These are phyloP conservation scores for Exophiala viscosa DNA, from an alignment of 2,329 filamentous ascomycete species.

Conservation along the genomic window DNA sequence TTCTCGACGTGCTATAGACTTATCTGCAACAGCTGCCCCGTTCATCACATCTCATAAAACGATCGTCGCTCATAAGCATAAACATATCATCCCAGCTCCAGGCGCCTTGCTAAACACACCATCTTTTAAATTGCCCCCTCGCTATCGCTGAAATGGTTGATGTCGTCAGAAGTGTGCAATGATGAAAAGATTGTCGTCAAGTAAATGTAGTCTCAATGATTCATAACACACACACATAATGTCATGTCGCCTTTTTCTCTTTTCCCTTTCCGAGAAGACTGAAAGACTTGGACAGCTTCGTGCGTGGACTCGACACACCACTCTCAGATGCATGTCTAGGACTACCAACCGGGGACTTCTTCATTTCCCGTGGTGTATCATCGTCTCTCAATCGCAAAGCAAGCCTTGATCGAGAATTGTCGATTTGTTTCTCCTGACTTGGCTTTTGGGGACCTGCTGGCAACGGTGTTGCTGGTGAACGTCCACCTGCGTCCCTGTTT, in stretches of 20 bases:
- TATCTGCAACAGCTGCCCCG: neutral
- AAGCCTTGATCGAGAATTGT: slow-evolving; percentile 21
- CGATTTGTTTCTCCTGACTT: slow-evolving; percentile 18
- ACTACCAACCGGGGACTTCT: neutral
- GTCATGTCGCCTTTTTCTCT: slow-evolving; percentile 1
- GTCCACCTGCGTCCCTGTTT: neutral
- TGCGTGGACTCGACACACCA: slow-evolving; percentile 4
- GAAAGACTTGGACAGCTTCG: slow-evolving; percentile 18
- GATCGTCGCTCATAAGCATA: neutral
- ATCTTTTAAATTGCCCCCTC: neutral
- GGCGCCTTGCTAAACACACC: slow-evolving; percentile 1
- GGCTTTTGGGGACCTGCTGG: slow-evolving; percentile 4
- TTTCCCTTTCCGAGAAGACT: slow-evolving; percentile 19
- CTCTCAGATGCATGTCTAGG: neutral
- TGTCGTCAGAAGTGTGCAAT: too few species aligned
- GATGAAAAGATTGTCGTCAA: neutral
- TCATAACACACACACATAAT: neutral
- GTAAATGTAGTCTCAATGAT: neutral
- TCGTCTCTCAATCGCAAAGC: slow-evolving; percentile 19
- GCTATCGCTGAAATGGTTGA: too few species aligned
- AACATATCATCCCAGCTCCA: neutral
- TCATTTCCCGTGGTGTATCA: slow-evolving; percentile 19
- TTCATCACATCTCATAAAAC: neutral
- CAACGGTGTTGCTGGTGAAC: neutral
- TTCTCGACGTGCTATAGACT: neutral